phyloP scores from a whole-genome alignment of 2,329 filamentous ascomycete genomes.

The Calonectria fujianensis region DNA sequence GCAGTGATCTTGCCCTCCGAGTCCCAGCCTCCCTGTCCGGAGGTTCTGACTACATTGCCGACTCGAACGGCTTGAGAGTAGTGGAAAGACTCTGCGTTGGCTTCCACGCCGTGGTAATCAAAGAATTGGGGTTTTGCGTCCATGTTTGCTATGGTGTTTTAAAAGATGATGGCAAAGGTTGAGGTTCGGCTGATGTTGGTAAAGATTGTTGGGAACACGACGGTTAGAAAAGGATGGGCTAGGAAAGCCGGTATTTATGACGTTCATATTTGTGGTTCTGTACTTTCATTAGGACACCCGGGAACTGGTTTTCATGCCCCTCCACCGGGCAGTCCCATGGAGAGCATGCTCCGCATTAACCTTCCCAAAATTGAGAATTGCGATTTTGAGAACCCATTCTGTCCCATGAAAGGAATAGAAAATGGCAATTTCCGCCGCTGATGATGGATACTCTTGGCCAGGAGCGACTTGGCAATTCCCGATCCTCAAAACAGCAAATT shows the following conservation, averaged over 20 bases:
- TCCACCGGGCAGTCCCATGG: neutral
- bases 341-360: neutral
- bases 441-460: neutral
- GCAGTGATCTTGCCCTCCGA: neutral
- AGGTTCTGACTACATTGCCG: neutral
- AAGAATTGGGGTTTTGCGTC: neutral
- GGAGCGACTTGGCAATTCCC: neutral
- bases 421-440: neutral
- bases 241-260: neutral
- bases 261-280: neutral
- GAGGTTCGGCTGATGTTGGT: neutral
- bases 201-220: neutral
- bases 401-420: neutral
- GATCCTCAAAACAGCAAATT: neutral
- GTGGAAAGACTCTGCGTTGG: neutral
- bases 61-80: neutral
- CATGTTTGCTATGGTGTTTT: neutral
- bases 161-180: neutral
- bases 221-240: neutral
- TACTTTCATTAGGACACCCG: neutral
- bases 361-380: neutral
- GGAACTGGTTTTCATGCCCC: neutral
- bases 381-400: neutral
- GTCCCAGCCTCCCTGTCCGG: neutral
- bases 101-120: neutral